Conservation (phyloP, 495 filamentous ascomycete species). For the Penicilliopsis zonata region DNA sequence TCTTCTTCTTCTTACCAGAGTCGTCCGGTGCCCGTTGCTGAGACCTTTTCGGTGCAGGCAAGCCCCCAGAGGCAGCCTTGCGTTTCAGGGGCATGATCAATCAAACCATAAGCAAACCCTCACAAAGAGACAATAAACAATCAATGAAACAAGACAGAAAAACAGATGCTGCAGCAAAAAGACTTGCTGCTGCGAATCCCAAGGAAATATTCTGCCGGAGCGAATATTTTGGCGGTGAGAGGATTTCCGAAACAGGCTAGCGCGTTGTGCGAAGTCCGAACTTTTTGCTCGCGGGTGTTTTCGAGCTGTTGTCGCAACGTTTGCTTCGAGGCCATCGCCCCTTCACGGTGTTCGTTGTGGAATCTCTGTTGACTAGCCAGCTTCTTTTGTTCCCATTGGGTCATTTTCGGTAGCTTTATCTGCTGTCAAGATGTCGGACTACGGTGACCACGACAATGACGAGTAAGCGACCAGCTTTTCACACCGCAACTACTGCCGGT, state of each 20-base stretch:
- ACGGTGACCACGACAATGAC: conserved; percentile 57
- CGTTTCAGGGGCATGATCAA: conserved; percentile 19
- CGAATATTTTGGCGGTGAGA: conserved; percentile 16
- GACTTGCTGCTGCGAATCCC: conserved; percentile 1
- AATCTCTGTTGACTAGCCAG: not conserved
- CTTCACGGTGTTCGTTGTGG: too few relatives aligned
- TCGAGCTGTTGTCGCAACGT: not conserved
- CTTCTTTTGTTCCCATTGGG: conserved; percentile 6
- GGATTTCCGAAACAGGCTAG: conserved; percentile 17
- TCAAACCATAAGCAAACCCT: conserved; percentile 1
- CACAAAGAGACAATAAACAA: conserved; percentile 5
- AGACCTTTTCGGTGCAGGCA: conserved; percentile 14
- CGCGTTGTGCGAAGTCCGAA: conserved; percentile 10
- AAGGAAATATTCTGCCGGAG: conserved; percentile 25
- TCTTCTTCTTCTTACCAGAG: conserved; percentile 21
- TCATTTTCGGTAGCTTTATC: conserved; percentile 6
- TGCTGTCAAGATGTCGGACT: conserved; percentile 65
- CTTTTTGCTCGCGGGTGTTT: conserved; percentile 14
- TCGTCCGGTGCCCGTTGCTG: conserved; percentile 14
- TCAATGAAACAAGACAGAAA: not conserved
- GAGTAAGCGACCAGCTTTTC: conserved; percentile 29
- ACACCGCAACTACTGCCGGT: not conserved
- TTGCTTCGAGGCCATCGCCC: conserved; percentile 6
- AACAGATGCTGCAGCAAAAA: not conserved
- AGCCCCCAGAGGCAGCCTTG: conserved; percentile 14